Evolutionary conservation across 257 asterid species (phyloP).

Genomic region (Marsdenia floribunda): DNA sequence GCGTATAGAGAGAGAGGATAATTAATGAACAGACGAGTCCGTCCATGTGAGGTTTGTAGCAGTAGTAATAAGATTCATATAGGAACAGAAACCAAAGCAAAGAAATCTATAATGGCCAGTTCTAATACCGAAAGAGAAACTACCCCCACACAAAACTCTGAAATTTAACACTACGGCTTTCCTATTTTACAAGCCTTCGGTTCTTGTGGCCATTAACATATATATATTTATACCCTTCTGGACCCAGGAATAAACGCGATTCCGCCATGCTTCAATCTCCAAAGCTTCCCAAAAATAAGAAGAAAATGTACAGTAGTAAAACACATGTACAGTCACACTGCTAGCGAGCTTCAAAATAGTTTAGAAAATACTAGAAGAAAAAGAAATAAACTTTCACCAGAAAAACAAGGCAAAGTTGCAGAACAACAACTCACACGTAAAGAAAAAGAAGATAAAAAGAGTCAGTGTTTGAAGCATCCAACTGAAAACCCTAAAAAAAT

Average conservation of each 20-base stretch:
- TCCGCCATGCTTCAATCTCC: not conserved
- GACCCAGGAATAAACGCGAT: constrained; percentile 23
- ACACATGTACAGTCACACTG: constrained; percentile 3
- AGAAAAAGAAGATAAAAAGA: not conserved
- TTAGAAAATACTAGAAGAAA: not conserved
- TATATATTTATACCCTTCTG: constrained; percentile 20
- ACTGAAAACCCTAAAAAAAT: constrained; percentile 37
- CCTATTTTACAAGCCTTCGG: not conserved
- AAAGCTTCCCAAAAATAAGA: constrained; percentile 5
- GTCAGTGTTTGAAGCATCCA: constrained; percentile 9
- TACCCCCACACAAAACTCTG: constrained; percentile 4
- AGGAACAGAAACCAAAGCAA: constrained; percentile 12
- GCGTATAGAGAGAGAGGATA: constrained; percentile 9
- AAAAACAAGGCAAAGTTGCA: constrained; percentile 8
- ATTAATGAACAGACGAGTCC: constrained; percentile 2
- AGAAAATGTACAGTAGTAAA: constrained; percentile 14
- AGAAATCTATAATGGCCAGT: not conserved
- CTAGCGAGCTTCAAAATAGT: constrained; percentile 12
- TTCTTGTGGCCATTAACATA: not conserved
- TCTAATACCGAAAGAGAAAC: constrained; percentile 11
- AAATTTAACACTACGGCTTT: constrained; percentile 8
- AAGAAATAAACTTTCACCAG: constrained; percentile 11
- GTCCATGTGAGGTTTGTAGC: constrained; percentile 18
- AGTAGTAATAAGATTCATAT: not conserved
- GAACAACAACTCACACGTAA: constrained; percentile 18